Conservation (phyloP, 176 grass and related monocot genomes). For the Cenchrus americanus region DNA sequence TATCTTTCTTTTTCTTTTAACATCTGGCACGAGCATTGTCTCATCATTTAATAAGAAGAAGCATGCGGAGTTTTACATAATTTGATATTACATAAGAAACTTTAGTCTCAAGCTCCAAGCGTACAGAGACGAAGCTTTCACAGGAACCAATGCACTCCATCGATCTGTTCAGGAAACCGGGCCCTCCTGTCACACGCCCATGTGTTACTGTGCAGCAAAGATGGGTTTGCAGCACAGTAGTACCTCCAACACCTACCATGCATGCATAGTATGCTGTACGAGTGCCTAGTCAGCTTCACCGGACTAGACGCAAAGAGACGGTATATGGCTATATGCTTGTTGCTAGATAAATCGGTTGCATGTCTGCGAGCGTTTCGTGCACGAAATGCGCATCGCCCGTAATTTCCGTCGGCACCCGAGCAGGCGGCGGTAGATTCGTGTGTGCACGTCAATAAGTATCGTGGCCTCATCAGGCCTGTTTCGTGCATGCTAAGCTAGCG, state of each 20-base stretch:
- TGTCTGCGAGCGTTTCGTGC: too few species aligned
- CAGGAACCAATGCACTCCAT: conserved; percentile 2
- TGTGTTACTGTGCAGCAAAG: neutral
- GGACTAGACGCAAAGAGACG: too few species aligned
- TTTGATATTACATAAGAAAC: too few species aligned
- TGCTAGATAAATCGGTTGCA: too few species aligned
- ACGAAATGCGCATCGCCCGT: neutral
- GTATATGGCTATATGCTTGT: too few species aligned
- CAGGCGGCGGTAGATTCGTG: neutral
- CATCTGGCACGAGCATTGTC: too few species aligned
- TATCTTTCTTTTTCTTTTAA: too few species aligned
- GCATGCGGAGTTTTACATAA: too few species aligned
- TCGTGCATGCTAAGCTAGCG: conserved; percentile 36
- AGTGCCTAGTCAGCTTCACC: neutral
- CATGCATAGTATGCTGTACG: too few species aligned
- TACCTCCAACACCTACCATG: neutral
- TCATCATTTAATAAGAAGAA: too few species aligned
- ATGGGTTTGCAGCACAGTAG: neutral
- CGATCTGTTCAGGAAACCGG: neutral
- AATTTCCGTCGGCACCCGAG: neutral
- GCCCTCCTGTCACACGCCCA: neutral
- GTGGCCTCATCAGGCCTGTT: neutral
- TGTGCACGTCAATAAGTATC: neutral
- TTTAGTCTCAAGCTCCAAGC: conserved; percentile 13
- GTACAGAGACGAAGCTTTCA: conserved; percentile 16